These are phyloP conservation scores for Haberlea rhodopensis DNA, from an alignment of 257 asterid species.

Conservation along the genomic window DNA sequence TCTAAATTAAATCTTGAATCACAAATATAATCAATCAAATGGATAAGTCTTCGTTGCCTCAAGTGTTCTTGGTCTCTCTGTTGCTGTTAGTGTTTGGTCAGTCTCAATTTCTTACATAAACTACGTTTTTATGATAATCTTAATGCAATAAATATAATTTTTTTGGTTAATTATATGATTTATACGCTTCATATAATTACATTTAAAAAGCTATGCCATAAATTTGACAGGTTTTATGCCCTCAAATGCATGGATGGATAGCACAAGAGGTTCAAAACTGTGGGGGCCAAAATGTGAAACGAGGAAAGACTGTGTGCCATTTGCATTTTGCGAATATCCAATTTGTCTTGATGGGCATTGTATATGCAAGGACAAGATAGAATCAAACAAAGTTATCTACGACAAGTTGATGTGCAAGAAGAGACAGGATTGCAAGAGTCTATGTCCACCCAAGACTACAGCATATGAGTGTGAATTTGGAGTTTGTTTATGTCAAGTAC, in stretches of 20 bases:
- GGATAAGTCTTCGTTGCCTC: not conserved
- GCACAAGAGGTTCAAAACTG: no score
- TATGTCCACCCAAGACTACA: not conserved
- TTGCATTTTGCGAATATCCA: not conserved
- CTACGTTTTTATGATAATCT: not conserved
- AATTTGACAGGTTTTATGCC: not conserved
- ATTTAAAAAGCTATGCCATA: no score
- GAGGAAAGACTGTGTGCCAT: not conserved
- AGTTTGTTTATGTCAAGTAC: not conserved
- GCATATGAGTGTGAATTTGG: not conserved
- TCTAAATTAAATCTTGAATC: not conserved
- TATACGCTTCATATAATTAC: no score
- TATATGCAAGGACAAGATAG: not conserved
- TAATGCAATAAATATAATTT: not conserved
- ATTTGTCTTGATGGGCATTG: not conserved
- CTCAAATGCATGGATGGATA: not conserved
- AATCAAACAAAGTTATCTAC: not conserved
- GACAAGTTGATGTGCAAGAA: fast-evolving
- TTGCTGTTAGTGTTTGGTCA: not conserved
- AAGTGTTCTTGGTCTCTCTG: not conserved
- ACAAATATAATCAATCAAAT: no score
- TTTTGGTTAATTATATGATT: no score
- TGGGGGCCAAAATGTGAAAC: not conserved
- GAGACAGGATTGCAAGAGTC: not conserved
- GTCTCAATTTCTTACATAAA: not conserved